phyloP scores from a whole-genome alignment of 2,329 filamentous ascomycete species.

The Trichoderma afroharzianum region DNA sequence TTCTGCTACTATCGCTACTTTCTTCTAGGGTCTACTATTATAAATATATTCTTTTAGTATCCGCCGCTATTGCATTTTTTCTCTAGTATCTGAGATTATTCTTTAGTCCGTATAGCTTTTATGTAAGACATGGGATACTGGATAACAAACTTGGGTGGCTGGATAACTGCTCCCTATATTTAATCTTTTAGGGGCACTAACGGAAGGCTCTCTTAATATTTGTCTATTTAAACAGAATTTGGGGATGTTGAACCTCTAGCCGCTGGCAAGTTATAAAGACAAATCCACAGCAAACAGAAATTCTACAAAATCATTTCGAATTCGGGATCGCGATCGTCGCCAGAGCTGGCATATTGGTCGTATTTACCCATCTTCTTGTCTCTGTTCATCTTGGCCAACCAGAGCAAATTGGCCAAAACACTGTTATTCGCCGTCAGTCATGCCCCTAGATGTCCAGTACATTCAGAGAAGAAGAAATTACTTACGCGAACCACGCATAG shows the following conservation, averaged over 20 bases:
- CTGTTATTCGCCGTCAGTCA: constrained; percentile 32
- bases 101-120: too few species aligned
- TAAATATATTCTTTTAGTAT: too few species aligned
- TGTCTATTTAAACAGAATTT: too few species aligned
- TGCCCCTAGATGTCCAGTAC: background rate
- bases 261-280: background rate
- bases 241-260: background rate
- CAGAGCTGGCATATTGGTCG: constrained; percentile 51
- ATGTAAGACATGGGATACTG: too few species aligned
- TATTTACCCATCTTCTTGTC: constrained; percentile 61
- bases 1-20: too few species aligned
- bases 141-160: too few species aligned
- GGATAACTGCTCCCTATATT: too few species aligned
- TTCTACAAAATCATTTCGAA: constrained; percentile 57
- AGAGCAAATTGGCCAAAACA: constrained; percentile 57
- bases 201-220: too few species aligned
- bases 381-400: constrained; percentile 60
- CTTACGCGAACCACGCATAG: constrained; percentile 62
- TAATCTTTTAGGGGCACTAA: too few species aligned
- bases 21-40: too few species aligned
- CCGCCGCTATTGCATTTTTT: too few species aligned
- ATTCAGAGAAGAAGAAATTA: constrained; percentile 20
- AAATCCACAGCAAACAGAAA: background rate
- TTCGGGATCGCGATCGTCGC: constrained; percentile 60
- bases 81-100: too few species aligned